Percentiles rank a stretch among this genome's conserved stretches.
phyloP scores from a whole-genome alignment of 805 yeast genomes.

The Kluyveromyces wickerhamii region DNA sequence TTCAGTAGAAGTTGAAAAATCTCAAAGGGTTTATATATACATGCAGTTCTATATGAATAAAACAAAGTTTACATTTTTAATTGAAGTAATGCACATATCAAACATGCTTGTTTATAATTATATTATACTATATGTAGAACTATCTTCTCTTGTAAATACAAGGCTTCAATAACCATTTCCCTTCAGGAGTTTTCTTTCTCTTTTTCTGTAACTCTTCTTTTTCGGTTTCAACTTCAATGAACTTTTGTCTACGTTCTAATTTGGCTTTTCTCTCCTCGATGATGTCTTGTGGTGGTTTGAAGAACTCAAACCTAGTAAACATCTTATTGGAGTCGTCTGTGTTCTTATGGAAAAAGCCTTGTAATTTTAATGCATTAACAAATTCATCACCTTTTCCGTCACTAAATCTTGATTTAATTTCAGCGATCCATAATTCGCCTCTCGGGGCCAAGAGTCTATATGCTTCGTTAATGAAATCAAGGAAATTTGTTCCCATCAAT shows the following conservation, averaged over 20 bases:
- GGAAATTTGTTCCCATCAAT: conserved; percentile 93
- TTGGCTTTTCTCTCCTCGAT: conserved; percentile 54
- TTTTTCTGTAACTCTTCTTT: conserved; percentile 51
- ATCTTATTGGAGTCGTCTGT: conserved; percentile 85
- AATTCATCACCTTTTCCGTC: conserved; percentile 76
- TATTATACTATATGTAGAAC: too few relatives aligned
- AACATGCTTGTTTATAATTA: too few relatives aligned
- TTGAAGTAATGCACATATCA: too few relatives aligned
- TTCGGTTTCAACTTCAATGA: conserved; percentile 62
- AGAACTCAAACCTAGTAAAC: conserved; percentile 93
- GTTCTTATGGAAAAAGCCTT: conserved; percentile 80
- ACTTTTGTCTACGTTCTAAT: conserved; percentile 53
- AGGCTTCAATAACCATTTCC: conserved; percentile 87
- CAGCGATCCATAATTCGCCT: conserved; percentile 97
- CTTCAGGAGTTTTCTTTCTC: conserved; percentile 56
- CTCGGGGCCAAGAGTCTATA: conserved; percentile 77
- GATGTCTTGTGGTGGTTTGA: conserved; percentile 71
- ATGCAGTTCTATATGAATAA: neutral
- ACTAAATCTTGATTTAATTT: conserved; percentile 83
- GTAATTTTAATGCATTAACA: conserved; percentile 61
- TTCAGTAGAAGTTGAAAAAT: conserved; percentile 9
- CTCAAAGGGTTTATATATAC: too few relatives aligned
- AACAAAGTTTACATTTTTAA: neutral
- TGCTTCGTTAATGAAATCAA: conserved; percentile 89
- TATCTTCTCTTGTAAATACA: conserved; percentile 89